Evolutionary conservation across 2,329 filamentous ascomycete genomes (phyloP), one percentile per base, ranked within the genome.

Genomic region (Pseudovirgaria hyperparasitica): DNA sequence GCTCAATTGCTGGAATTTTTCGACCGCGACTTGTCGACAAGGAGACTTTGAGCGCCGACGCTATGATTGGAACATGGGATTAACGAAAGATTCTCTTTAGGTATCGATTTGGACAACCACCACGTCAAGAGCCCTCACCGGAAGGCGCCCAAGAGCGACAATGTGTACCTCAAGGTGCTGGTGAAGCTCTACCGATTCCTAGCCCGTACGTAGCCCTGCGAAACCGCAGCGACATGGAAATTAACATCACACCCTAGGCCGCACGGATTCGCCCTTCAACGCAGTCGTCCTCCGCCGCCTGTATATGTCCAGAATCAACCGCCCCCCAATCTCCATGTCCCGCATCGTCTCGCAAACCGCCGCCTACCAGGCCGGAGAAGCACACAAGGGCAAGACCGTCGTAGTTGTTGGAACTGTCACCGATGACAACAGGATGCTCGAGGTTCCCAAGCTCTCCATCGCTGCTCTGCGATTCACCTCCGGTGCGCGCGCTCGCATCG

Each of bases 161-260:
- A 94, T 73, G 82, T 87, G 55, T 93, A 94, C 67, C 72, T 93
- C 50, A 87, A 87, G 74, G 76, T 94, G 60, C 71, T 96, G 60
- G 86, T 94, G 65, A 94, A 94, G 79, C 80, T 93, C 30, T 93
- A 93, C 73, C 81, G 82, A 71, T 93, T 93, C 75, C 68, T 93
- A 62, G 77, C 84, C 56, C 82, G 85, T 92, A 82, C 65, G 78
- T 76, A 38, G 38, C 43, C 10, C 12, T 17, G 13, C 16, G 27
- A 32, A 32, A 22, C 20, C 25, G 35, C 21, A 28, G 28, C 25
- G 29, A 29, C 6, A 16, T 26, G 24, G 8, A n/a, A 26, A 26
- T 16, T 37, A 52, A 42, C 28, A 30, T 23, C 20, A 21, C 28
- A 16, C 15, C 12, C 19, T 50, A 92, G 82, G 85, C 67, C 86